Evolutionary conservation across 2,329 filamentous ascomycete genomes (phyloP).

Genomic region (Penicillium fuscoglaucum): DNA sequence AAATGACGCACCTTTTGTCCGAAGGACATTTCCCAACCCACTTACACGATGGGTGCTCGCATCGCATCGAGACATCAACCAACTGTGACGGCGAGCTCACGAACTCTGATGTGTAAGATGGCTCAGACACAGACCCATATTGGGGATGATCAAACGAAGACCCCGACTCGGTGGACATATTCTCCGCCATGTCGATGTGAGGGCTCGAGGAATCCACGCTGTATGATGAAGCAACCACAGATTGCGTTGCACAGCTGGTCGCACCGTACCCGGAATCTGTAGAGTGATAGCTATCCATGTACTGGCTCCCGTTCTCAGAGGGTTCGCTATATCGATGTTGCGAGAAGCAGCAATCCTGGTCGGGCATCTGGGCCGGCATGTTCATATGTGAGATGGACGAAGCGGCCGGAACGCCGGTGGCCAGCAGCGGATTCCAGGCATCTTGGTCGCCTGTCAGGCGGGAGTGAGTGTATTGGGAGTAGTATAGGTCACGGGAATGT

Average conservation of each 20-base stretch:
- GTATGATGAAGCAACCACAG: slow-evolving; percentile 32
- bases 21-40: slow-evolving; percentile 44
- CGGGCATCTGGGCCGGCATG: slow-evolving; percentile 18
- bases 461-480: slow-evolving; percentile 22
- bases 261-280: slow-evolving; percentile 42
- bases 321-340: slow-evolving; percentile 30
- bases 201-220: slow-evolving; percentile 34
- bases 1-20: slow-evolving; percentile 39
- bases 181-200: slow-evolving; percentile 23
- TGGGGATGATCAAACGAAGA: slow-evolving; percentile 21
- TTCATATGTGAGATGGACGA: slow-evolving; percentile 23
- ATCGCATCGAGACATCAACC: slow-evolving; percentile 42
- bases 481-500: slow-evolving; percentile 22
- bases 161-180: slow-evolving; percentile 20
- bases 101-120: slow-evolving; percentile 31
- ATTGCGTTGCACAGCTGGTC: slow-evolving; percentile 30
- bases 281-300: slow-evolving; percentile 30
- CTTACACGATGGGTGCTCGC: slow-evolving; percentile 32
- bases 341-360: slow-evolving; percentile 27
- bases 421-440: slow-evolving; percentile 37
- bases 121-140: slow-evolving; percentile 10
- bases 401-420: slow-evolving; percentile 27
- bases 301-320: slow-evolving; percentile 37
- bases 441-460: slow-evolving; percentile 28
- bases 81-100: slow-evolving; percentile 54